Conservation (phyloP, 371 early-diverging fungal genomes). For the Mortierella sp. region DNA sequence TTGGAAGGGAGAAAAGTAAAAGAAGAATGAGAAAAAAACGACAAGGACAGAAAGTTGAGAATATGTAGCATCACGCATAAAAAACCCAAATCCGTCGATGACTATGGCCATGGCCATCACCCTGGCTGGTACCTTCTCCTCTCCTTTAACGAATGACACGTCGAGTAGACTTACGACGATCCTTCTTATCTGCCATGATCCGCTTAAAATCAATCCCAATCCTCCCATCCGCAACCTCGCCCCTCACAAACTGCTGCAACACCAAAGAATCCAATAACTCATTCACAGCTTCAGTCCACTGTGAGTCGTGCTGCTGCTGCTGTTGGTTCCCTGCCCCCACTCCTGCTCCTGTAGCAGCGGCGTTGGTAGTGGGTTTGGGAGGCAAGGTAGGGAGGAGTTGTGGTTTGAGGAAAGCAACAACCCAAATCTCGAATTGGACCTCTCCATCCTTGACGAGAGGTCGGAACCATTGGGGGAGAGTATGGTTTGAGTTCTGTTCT, state of each 20-base stretch:
- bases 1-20: neutral
- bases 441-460: slow-evolving; percentile 11
- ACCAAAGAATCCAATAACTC: neutral
- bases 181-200: slow-evolving; percentile 22
- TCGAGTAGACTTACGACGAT: slow-evolving; percentile 10
- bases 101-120: too few relatives aligned
- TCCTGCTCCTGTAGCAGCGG: neutral
- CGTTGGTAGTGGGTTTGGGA: neutral
- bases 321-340: neutral
- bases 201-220: slow-evolving; percentile 28
- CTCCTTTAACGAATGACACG: slow-evolving; percentile 13
- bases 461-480: slow-evolving; percentile 23
- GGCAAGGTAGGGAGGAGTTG: neutral
- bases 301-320: neutral
- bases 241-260: slow-evolving; percentile 17
- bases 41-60: neutral
- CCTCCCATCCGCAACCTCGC: slow-evolving; percentile 14
- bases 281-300: slow-evolving; percentile 14
- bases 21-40: neutral
- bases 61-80: neutral
- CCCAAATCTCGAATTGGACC: slow-evolving; percentile 38
- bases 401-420: slow-evolving; percentile 20
- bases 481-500: neutral
- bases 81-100: neutral
- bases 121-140: neutral